These are phyloP conservation scores for Monilinia vaccinii-corymbosi DNA, from an alignment of 2,329 filamentous ascomycete genomes.

Conservation along the genomic window DNA sequence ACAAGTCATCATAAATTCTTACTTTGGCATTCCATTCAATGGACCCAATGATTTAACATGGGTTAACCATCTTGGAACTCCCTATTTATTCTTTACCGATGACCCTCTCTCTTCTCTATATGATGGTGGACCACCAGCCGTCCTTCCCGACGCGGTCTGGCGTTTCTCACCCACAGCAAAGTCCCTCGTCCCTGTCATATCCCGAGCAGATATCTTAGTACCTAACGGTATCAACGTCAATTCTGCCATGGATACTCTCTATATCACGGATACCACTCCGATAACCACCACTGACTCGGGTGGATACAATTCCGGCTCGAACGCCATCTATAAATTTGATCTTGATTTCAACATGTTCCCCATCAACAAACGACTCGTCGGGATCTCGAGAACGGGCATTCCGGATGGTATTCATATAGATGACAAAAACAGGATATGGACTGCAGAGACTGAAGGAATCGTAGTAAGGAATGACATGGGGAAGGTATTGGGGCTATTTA, in stretches of 20 bases:
- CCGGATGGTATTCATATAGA: conserved; percentile 6
- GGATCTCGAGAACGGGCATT: background rate
- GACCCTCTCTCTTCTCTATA: background rate
- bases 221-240: background rate
- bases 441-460: conserved; percentile 1
- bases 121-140: background rate
- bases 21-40: too few relatives aligned
- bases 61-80: background rate
- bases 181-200: background rate
- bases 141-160: conserved; percentile 1
- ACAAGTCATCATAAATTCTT: too few relatives aligned
- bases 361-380: background rate
- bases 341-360: background rate
- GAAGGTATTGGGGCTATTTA: background rate
- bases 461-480: background rate
- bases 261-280: background rate
- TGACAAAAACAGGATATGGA: conserved; percentile 1
- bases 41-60: background rate
- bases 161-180: background rate
- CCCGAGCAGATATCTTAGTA: background rate
- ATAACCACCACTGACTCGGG: background rate
- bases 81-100: background rate
- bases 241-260: background rate
- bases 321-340: conserved; percentile 2
- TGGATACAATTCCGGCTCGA: background rate